A percentile compares a stretch with the other conserved stretches of the same genome.
phyloP scores from a whole-genome alignment of 805 yeast species.

The Myxozyma mucilagina region DNA sequence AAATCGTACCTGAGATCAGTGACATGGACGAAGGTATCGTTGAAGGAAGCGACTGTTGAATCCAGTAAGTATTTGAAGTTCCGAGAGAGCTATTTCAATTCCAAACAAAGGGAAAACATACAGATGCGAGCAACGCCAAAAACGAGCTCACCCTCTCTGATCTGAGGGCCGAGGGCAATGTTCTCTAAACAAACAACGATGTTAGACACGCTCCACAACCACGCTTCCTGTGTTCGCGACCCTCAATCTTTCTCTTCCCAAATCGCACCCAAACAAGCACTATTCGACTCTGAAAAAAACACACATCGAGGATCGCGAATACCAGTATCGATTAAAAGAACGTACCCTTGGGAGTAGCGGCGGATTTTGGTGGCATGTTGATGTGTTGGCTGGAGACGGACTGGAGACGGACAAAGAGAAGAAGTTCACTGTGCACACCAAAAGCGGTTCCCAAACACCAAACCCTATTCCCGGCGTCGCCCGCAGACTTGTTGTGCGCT shows the following conservation, averaged over 20 bases:
- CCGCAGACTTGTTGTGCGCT: background rate
- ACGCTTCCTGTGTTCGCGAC: background rate
- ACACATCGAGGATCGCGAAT: background rate
- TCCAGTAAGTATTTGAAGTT: background rate
- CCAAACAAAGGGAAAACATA: conserved; percentile 15
- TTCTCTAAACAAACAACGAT: conserved; percentile 38
- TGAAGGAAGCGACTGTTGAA: conserved; percentile 78
- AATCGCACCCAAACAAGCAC: background rate
- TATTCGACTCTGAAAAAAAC: background rate
- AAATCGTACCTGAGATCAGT: conserved; percentile 66
- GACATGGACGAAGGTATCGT: conserved; percentile 99
- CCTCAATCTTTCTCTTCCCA: background rate
- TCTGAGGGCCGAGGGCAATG: conserved; percentile 72
- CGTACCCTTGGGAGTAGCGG: conserved; percentile 24
- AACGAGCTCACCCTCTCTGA: conserved; percentile 97
- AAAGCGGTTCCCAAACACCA: conserved; percentile 5
- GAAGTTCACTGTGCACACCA: background rate
- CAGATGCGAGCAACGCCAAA: conserved; percentile 99
- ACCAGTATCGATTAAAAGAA: background rate
- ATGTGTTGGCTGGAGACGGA: background rate
- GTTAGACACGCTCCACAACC: background rate
- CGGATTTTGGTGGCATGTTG: conserved; percentile 26
- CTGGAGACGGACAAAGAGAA: background rate
- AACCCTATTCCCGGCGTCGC: conserved; percentile 12
- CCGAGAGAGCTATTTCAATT: background rate